Conservation (phyloP, 2,329 filamentous ascomycete genomes). For the Pyrenochaeta sp. region DNA sequence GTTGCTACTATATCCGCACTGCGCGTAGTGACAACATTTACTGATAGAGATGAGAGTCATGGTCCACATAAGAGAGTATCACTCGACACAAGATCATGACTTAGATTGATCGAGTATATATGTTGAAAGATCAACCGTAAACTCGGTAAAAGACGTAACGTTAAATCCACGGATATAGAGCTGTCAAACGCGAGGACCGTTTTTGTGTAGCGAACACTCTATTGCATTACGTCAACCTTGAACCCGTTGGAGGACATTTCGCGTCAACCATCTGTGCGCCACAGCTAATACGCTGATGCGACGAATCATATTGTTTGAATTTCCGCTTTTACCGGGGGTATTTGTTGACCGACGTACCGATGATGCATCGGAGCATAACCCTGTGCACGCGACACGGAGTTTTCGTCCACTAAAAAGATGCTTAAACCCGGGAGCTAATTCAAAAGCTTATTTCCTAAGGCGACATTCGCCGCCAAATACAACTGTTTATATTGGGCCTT, state of each 20-base stretch:
- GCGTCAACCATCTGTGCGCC: background rate
- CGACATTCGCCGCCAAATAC: background rate
- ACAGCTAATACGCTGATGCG: background rate
- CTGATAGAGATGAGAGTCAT: no score
- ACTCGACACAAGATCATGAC: no score
- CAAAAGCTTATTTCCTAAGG: background rate
- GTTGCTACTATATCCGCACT: no score
- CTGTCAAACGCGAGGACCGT: background rate
- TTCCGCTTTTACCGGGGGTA: background rate
- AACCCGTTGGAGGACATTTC: background rate
- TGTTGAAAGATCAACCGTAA: background rate
- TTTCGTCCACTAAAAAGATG: slow-evolving; percentile 2
- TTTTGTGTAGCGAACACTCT: no score
- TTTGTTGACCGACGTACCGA: slow-evolving; percentile 7
- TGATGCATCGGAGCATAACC: background rate
- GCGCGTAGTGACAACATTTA: no score
- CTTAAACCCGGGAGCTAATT: slow-evolving; percentile 8
- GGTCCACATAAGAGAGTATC: no score
- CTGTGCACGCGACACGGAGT: slow-evolving; percentile 1
- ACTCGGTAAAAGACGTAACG: background rate
- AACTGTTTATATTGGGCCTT: background rate
- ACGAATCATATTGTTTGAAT: background rate
- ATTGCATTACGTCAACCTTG: background rate
- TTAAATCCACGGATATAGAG: background rate
- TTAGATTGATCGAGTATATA: no score